Evolutionary conservation across 2,329 filamentous ascomycete species (phyloP).

Genomic region (Pseudogymnoascus pannorum): DNA sequence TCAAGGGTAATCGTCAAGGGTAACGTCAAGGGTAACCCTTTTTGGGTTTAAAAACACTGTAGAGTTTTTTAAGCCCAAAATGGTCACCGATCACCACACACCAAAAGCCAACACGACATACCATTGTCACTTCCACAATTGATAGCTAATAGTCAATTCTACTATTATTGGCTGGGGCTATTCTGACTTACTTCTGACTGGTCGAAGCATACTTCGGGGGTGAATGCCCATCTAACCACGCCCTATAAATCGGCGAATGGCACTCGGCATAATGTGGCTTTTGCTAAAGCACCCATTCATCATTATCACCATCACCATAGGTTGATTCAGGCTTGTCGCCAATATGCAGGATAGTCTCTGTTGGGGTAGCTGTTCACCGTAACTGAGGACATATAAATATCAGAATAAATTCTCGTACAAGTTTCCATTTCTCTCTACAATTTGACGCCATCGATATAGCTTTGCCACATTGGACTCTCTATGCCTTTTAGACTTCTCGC

Average conservation of each 20-base stretch:
- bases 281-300: neutral
- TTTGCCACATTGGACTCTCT: neutral
- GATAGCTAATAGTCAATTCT: neutral
- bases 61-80: too few relatives aligned
- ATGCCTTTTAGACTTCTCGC: too few relatives aligned
- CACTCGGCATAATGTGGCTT: neutral
- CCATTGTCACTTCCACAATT: too few relatives aligned
- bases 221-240: neutral
- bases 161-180: neutral
- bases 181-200: neutral
- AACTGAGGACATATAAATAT: neutral
- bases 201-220: too few relatives aligned
- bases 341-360: neutral
- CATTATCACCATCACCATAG: constrained; percentile 1
- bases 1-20: too few relatives aligned
- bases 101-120: too few relatives aligned
- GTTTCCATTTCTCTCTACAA: neutral
- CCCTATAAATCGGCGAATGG: too few relatives aligned
- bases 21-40: too few relatives aligned
- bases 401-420: neutral
- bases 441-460: neutral
- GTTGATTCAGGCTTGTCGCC: neutral
- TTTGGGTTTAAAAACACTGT: too few relatives aligned
- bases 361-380: neutral
- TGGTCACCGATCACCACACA: too few relatives aligned